Percentiles rank a stretch among this genome's conserved stretches.
phyloP scores from a whole-genome alignment of 257 asterid species.

The Sherardia arvensis region DNA sequence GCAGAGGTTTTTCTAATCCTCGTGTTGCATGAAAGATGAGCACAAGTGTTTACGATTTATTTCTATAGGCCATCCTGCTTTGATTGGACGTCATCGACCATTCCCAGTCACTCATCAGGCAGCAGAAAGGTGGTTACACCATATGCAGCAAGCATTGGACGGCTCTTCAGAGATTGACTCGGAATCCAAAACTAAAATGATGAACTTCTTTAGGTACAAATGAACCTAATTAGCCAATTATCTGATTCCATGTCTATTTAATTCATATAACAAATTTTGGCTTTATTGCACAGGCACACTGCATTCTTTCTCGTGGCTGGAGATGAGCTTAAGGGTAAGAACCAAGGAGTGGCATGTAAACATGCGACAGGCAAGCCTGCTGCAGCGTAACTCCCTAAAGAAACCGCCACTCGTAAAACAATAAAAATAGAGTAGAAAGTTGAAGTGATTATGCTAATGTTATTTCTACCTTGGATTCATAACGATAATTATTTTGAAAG shows the following conservation, averaged over 20 bases:
- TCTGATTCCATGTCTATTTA: background rate
- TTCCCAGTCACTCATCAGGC: constrained; percentile 85
- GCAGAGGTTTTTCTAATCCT: background rate
- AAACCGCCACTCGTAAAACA: constrained; percentile 5
- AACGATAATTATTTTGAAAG: no score
- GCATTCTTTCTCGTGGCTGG: constrained; percentile 97
- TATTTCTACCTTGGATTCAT: background rate
- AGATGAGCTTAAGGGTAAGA: constrained; percentile 63
- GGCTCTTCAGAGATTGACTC: constrained; percentile 49
- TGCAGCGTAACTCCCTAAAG: constrained; percentile 17
- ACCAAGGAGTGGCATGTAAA: constrained; percentile 45
- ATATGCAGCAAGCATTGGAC: constrained; percentile 83
- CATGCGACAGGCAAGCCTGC: constrained; percentile 47
- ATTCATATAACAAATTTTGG: background rate
- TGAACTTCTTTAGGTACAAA: constrained; percentile 66
- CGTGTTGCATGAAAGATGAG: background rate
- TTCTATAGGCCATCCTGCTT: constrained; percentile 83
- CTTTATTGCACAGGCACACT: constrained; percentile 50
- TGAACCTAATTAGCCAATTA: background rate
- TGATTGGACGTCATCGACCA: constrained; percentile 95
- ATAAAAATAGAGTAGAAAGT: background rate
- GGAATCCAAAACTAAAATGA: constrained; percentile 76
- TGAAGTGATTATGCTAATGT: background rate
- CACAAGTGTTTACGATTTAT: background rate
- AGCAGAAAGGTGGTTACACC: constrained; percentile 95